These are phyloP conservation scores for Pichia sp. DNA, from an alignment of 1,139 yeast species.

Conservation along the genomic window DNA sequence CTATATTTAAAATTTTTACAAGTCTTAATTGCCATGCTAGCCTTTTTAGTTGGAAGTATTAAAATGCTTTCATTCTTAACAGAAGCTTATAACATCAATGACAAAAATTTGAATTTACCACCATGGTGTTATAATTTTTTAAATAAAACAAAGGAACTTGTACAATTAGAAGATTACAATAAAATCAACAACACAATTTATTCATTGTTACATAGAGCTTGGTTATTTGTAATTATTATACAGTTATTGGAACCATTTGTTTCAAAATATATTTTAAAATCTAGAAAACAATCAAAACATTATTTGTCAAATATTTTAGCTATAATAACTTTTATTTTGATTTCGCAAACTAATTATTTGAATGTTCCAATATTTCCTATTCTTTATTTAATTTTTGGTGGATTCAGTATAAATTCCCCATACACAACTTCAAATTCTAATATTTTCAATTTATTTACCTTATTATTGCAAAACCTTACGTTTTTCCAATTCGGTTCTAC, in stretches of 20 bases:
- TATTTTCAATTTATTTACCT: constrained; percentile 21
- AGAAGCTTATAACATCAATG: constrained; percentile 23
- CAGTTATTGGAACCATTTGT: constrained; percentile 18
- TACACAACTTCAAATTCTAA: constrained; percentile 10
- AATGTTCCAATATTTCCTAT: constrained; percentile 67
- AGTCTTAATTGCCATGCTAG: constrained; percentile 16
- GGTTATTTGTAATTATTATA: constrained; percentile 16
- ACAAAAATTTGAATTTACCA: constrained; percentile 16
- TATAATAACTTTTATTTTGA: constrained; percentile 46
- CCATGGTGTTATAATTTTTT: constrained; percentile 21
- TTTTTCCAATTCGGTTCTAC: constrained; percentile 90
- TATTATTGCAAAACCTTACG: constrained; percentile 59
- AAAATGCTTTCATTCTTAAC: constrained; percentile 26
- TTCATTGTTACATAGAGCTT: constrained; percentile 21
- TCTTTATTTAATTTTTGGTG: constrained; percentile 37
- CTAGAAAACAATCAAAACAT: background rate
- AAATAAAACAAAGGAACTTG: constrained; percentile 9
- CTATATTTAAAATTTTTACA: constrained; percentile 6
- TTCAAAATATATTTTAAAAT: constrained; percentile 1
- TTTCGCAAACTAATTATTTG: constrained; percentile 62
- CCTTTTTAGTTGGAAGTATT: constrained; percentile 16
- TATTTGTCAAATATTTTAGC: constrained; percentile 37
- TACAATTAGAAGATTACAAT: constrained; percentile 18
- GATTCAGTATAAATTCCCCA: constrained; percentile 15
- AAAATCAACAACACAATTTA: constrained; percentile 21